Evolutionary conservation across 495 filamentous ascomycete species (phyloP).

Genomic region (Parachaetomium inaequale): DNA sequence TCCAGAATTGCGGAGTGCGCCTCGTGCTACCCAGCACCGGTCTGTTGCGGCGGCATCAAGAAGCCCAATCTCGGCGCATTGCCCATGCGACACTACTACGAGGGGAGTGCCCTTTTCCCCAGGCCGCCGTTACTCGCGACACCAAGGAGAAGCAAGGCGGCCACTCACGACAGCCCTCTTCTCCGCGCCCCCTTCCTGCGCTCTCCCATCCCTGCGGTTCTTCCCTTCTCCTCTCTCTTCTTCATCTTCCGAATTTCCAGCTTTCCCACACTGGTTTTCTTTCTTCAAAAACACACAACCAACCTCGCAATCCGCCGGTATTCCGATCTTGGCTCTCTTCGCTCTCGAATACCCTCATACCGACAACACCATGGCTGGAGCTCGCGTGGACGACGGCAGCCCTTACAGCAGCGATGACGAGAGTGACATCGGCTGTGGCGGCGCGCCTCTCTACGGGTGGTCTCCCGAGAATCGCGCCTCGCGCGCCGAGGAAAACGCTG

Average conservation of each 20-base stretch:
- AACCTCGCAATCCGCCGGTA: background rate
- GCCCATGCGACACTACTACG: background rate
- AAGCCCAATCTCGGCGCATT: background rate
- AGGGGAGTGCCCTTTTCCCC: background rate
- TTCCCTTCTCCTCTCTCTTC: background rate
- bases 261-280: background rate
- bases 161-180: background rate
- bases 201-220: background rate
- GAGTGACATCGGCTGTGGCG: background rate
- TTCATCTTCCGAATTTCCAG: background rate
- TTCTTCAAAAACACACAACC: background rate
- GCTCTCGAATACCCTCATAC: background rate
- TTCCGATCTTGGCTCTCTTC: background rate
- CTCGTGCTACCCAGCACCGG: background rate
- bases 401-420: constrained; percentile 2
- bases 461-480: background rate
- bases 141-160: background rate
- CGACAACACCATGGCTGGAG: constrained; percentile 1
- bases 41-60: background rate
- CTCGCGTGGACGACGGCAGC: background rate
- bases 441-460: constrained; percentile 8
- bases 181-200: background rate
- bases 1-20: background rate
- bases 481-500: background rate
- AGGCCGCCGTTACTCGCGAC: background rate